These are phyloP conservation scores for Massariosphaeria phaeospora DNA, from an alignment of 495 filamentous ascomycete species.

Conservation along the genomic window DNA sequence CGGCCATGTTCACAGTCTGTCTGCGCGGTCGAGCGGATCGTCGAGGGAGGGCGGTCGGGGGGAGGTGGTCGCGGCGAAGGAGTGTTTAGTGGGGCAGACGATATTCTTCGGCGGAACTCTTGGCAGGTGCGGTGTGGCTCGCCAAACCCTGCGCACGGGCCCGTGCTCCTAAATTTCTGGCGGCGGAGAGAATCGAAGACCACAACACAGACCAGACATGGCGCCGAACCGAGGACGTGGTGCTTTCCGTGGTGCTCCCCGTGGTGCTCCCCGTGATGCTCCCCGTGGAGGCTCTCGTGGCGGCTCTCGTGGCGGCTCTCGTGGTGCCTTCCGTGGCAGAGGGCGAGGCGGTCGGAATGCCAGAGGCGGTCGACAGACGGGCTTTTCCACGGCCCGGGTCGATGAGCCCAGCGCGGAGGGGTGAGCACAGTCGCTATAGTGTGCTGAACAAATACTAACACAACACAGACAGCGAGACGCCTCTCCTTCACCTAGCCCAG, in stretches of 20 bases:
- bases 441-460: slow-evolving; percentile 3
- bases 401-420: slow-evolving; percentile 14
- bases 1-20: slow-evolving; percentile 63
- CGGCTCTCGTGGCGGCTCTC: too few species aligned
- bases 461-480: not conserved
- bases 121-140: slow-evolving; percentile 25
- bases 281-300: too few species aligned
- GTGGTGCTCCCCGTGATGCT: too few species aligned
- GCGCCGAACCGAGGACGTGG: slow-evolving; percentile 10
- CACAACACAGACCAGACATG: slow-evolving; percentile 1
- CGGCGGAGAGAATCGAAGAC: not conserved
- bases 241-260: slow-evolving; percentile 17
- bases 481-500: not conserved
- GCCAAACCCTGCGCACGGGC: slow-evolving; percentile 31
- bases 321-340: slow-evolving; percentile 15
- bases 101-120: slow-evolving; percentile 27
- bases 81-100: slow-evolving; percentile 18
- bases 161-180: slow-evolving; percentile 2
- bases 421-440: too few species aligned
- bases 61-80: not conserved
- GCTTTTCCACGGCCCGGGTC: slow-evolving; percentile 17
- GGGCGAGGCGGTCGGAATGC: slow-evolving; percentile 30
- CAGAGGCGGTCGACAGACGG: slow-evolving; percentile 30
- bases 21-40: slow-evolving; percentile 4
- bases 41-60: not conserved